These are phyloP conservation scores for Aegle marmelos DNA, from an alignment of 345 rosid genomes.

Conservation along the genomic window DNA sequence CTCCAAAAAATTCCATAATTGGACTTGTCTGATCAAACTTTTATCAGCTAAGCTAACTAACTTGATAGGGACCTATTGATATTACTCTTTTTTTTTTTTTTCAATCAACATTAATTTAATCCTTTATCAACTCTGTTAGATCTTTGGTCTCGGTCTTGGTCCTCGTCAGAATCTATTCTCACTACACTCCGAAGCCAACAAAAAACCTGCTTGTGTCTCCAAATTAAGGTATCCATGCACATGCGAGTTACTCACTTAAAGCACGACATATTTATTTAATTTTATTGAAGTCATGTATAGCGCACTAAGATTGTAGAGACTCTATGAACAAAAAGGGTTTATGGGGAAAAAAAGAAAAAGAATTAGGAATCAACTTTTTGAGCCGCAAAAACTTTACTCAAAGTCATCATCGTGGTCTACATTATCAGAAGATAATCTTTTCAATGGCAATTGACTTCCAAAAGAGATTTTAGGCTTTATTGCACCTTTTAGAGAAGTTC, in stretches of 20 bases:
- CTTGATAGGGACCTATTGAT: neutral
- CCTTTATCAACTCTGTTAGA: neutral
- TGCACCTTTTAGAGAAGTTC: conserved; percentile 28
- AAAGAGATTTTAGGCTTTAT: conserved; percentile 15
- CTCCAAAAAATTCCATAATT: neutral
- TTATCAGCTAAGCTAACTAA: neutral
- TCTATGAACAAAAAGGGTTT: neutral
- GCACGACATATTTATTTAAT: neutral
- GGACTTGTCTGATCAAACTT: neutral
- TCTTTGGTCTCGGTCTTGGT: neutral
- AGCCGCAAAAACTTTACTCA: conserved; percentile 23
- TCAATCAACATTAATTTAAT: neutral
- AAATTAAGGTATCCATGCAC: conserved; percentile 9
- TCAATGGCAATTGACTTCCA: conserved; percentile 37
- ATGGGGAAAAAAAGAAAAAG: too few species aligned
- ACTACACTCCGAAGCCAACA: neutral
- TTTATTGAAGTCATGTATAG: too few species aligned
- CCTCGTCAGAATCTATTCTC: neutral
- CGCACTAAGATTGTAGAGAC: neutral
- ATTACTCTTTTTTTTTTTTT: too few species aligned
- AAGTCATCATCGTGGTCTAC: conserved; percentile 49
- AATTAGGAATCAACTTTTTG: neutral
- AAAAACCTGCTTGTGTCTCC: neutral
- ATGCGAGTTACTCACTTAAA: neutral
- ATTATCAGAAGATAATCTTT: conserved; percentile 33